Percentiles rank a stretch among this genome's conserved stretches.
These are phyloP conservation scores for Solanum neorickii DNA, from an alignment of 257 asterid species.

Conservation along the genomic window DNA sequence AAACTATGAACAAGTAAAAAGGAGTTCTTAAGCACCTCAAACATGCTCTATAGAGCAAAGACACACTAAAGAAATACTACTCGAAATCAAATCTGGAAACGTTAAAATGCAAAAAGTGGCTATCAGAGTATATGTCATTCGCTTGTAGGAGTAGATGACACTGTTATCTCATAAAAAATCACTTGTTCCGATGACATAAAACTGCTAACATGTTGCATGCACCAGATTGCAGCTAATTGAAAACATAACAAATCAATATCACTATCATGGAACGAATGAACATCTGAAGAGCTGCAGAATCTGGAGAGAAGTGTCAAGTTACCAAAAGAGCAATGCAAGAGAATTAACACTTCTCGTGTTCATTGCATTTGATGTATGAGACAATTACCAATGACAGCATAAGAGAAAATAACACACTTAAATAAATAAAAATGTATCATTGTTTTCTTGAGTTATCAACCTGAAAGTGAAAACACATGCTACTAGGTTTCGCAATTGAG, in stretches of 20 bases:
- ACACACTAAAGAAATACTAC: neutral
- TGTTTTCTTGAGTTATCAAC: neutral
- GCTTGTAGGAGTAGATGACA: neutral
- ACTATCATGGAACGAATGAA: neutral
- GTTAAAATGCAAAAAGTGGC: neutral
- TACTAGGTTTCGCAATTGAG: neutral
- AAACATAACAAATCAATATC: neutral
- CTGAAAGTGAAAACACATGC: neutral
- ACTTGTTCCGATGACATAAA: neutral
- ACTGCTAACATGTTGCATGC: neutral
- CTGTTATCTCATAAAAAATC: neutral
- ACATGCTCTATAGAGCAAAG: neutral
- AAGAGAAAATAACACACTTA: neutral
- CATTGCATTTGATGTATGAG: neutral
- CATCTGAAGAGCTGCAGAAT: neutral
- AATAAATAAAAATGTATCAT: neutral
- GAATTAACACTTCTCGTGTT: neutral
- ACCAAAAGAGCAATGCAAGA: neutral
- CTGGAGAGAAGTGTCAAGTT: neutral
- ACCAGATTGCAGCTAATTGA: neutral
- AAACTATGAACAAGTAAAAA: neutral
- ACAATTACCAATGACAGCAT: neutral
- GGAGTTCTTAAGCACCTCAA: neutral
- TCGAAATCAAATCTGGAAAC: neutral
- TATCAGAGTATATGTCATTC: neutral